phyloP scores from a whole-genome alignment of 2,329 filamentous ascomycete species.

The Aspergillus vadensis region DNA sequence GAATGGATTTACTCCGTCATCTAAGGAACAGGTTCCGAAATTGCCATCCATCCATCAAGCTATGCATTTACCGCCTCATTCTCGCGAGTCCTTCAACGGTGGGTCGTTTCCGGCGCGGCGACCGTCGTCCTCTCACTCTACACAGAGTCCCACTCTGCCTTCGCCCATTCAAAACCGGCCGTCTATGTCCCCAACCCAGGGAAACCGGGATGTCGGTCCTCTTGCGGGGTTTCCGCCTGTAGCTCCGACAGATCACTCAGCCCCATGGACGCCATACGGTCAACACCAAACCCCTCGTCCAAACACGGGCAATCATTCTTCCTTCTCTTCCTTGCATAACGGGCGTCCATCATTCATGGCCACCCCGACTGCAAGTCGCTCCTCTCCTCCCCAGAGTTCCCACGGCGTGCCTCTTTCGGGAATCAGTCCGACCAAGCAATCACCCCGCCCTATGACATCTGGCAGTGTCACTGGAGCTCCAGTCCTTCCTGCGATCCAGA shows the following conservation, averaged over 20 bases:
- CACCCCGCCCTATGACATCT: conserved; percentile 42
- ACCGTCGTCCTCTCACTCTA: conserved; percentile 47
- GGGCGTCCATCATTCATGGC: conserved; percentile 38
- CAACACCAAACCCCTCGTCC: conserved; percentile 34
- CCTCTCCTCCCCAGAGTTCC: conserved; percentile 41
- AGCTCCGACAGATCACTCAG: conserved; percentile 30
- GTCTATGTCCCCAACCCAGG: conserved; percentile 52
- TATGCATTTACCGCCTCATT: conserved; percentile 34
- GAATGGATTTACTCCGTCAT: conserved; percentile 32
- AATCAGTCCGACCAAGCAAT: conserved; percentile 51
- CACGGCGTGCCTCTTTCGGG: conserved; percentile 45
- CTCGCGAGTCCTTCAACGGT: conserved; percentile 18
- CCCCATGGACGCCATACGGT: conserved; percentile 37
- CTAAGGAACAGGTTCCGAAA: conserved; percentile 28
- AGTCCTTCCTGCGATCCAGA: conserved; percentile 44
- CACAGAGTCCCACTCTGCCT: conserved; percentile 33
- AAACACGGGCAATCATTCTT: conserved; percentile 29
- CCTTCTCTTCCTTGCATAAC: conserved; percentile 33
- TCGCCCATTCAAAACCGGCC: conserved; percentile 50
- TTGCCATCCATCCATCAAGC: conserved; percentile 31
- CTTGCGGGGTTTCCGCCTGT: conserved; percentile 47
- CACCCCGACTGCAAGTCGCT: conserved; percentile 35
- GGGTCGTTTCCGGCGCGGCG: conserved; percentile 39
- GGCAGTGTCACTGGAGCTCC: conserved; percentile 37
- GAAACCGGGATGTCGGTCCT: conserved; percentile 51